A percentile compares a stretch with the other conserved stretches of the same genome.
Evolutionary conservation across 2,329 filamentous ascomycete species (phyloP).

Genomic region (Fusarium denticulatum): DNA sequence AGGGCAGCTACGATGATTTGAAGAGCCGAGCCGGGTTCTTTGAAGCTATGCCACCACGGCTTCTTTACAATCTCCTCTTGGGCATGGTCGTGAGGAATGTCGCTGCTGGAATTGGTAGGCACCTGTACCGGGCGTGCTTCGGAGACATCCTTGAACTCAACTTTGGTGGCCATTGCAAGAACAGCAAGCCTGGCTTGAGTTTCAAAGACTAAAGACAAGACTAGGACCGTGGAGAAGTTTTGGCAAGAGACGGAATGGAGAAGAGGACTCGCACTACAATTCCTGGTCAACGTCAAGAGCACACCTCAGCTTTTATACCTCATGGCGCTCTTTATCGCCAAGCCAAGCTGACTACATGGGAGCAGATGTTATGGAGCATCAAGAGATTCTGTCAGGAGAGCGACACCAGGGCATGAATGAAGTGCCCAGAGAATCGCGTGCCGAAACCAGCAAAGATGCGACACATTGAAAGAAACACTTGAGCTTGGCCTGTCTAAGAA

Average conservation of each 20-base stretch:
- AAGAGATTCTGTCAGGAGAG: conserved; percentile 12
- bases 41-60: conserved; percentile 51
- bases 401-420: conserved; percentile 9
- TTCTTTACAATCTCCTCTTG: conserved; percentile 41
- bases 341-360: conserved; percentile 19
- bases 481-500: conserved; percentile 34
- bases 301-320: conserved; percentile 26
- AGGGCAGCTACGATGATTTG: conserved; percentile 61
- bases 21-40: conserved; percentile 56
- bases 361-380: conserved; percentile 11
- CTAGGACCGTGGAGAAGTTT: not conserved
- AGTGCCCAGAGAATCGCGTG: conserved; percentile 23
- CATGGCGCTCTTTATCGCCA: conserved; percentile 23
- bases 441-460: conserved; percentile 27
- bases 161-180: conserved; percentile 29
- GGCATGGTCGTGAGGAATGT: conserved; percentile 10
- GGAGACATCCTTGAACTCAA: conserved; percentile 31
- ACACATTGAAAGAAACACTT: conserved; percentile 9
- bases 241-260: conserved; percentile 1
- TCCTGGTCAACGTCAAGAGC: not conserved
- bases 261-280: not conserved
- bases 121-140: conserved; percentile 28
- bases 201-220: conserved; percentile 3
- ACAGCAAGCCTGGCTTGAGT: conserved; percentile 19
- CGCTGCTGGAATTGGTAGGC: conserved; percentile 30